Conservation (phyloP, 768 basidiomycete species). For the Kwoniella sp. region DNA sequence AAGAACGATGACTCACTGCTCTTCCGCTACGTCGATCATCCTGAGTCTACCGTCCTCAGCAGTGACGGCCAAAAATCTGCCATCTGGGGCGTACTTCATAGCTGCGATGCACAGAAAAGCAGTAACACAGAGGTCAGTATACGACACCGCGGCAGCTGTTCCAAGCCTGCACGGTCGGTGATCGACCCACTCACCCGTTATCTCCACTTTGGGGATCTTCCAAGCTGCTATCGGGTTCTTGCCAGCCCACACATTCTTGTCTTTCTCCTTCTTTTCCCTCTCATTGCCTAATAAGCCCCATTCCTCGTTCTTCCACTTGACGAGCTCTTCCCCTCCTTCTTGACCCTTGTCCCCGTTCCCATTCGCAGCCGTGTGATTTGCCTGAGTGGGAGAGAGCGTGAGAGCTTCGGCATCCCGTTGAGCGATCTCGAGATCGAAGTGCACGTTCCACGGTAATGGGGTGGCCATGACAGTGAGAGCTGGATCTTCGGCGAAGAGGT, state of each 20-base stretch:
- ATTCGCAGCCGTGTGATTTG: not conserved
- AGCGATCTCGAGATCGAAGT: conserved; percentile 25
- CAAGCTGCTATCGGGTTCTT: conserved; percentile 54
- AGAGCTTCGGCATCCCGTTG: not conserved
- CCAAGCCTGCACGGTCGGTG: not conserved
- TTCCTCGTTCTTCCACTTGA: conserved; percentile 55
- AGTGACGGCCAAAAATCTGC: conserved; percentile 83
- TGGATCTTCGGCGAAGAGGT: conserved; percentile 56
- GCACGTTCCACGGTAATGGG: conserved; percentile 42
- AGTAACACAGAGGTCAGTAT: not conserved
- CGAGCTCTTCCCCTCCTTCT: conserved; percentile 33
- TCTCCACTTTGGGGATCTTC: conserved; percentile 38
- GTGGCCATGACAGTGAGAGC: conserved; percentile 28
- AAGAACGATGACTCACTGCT: conserved; percentile 69
- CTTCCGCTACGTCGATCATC: conserved; percentile 82
- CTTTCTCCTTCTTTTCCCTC: conserved; percentile 28
- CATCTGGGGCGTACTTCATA: conserved; percentile 91
- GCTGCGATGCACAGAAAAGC: conserved; percentile 59
- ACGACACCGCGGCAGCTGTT: not conserved
- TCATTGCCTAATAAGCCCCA: conserved; percentile 28
- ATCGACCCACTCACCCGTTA: conserved; percentile 43
- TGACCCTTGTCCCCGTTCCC: conserved; percentile 2
- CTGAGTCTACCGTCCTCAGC: conserved; percentile 90
- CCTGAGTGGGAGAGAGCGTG: not conserved
- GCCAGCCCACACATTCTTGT: conserved; percentile 47